phyloP scores from a whole-genome alignment of 768 basidiomycete genomes.

The Porphyrellus cyaneotinctus region DNA sequence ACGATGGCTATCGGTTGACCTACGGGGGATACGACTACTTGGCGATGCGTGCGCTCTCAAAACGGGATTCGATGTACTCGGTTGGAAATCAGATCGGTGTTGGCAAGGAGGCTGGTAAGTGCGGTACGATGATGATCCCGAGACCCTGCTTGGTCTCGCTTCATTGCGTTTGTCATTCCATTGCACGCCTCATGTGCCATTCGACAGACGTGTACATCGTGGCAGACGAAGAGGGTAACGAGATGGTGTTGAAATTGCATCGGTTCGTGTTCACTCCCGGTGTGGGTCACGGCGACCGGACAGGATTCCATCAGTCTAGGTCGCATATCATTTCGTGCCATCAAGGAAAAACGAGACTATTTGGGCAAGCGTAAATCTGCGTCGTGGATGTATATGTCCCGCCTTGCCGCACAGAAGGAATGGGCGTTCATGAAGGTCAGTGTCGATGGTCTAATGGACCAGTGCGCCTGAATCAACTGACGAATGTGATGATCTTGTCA shows the following conservation, averaged over 20 bases:
- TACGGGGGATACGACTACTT: slow-evolving; percentile 99
- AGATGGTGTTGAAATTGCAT: slow-evolving; percentile 92
- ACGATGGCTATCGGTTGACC: slow-evolving; percentile 95
- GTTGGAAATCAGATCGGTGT: slow-evolving; percentile 98
- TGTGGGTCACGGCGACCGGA: neutral
- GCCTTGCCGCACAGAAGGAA: slow-evolving; percentile 94
- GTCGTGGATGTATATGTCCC: slow-evolving; percentile 99
- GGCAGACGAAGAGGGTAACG: slow-evolving; percentile 75
- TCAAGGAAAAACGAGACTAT: slow-evolving; percentile 96
- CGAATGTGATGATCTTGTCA: slow-evolving; percentile 28
- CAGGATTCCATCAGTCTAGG: slow-evolving; percentile 62
- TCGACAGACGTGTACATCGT: slow-evolving; percentile 78
- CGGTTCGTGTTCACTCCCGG: slow-evolving; percentile 44
- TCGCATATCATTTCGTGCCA: slow-evolving; percentile 94
- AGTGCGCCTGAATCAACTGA: neutral
- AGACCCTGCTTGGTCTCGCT: neutral
- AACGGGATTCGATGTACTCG: slow-evolving; percentile 81
- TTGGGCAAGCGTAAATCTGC: slow-evolving; percentile 93
- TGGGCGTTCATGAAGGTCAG: slow-evolving; percentile 97
- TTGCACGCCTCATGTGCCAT: slow-evolving; percentile 2
- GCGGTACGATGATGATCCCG: neutral
- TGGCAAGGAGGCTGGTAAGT: slow-evolving; percentile 91
- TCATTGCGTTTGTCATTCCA: neutral
- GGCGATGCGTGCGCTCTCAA: slow-evolving; percentile 89
- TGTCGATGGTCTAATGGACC: neutral